phyloP scores from a whole-genome alignment of 2,329 filamentous ascomycete species.

The Aureobasidium subglaciale region DNA sequence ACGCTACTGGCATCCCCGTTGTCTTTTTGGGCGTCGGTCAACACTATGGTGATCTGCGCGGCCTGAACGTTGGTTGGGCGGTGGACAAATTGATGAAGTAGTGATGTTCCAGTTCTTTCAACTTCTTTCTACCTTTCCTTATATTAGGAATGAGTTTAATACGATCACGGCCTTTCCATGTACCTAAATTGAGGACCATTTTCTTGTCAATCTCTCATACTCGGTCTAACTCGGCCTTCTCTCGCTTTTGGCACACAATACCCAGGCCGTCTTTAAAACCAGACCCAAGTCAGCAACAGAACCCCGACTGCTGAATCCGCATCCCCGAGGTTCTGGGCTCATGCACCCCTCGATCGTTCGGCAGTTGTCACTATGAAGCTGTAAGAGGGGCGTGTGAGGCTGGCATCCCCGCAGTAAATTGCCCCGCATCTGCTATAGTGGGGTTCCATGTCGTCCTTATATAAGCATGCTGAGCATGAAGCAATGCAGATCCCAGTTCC shows the following conservation, averaged over 20 bases:
- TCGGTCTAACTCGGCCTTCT: not conserved
- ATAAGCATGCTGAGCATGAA: not conserved
- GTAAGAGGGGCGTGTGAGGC: not conserved
- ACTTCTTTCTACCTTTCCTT: not conserved
- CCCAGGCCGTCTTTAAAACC: not conserved
- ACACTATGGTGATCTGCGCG: slow-evolving; percentile 59
- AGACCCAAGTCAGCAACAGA: not conserved
- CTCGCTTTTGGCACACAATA: not conserved
- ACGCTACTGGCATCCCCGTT: slow-evolving; percentile 93
- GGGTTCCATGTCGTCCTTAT: not conserved
- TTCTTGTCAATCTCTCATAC: not conserved
- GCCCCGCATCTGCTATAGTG: slow-evolving; percentile 7
- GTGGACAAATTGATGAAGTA: slow-evolving; percentile 54
- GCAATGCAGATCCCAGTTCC: not conserved
- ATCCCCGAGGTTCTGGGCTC: not conserved
- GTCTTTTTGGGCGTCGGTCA: slow-evolving; percentile 76
- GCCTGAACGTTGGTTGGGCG: slow-evolving; percentile 57
- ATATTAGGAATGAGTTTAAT: not conserved
- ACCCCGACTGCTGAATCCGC: not conserved
- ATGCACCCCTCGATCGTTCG: not conserved
- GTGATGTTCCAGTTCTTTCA: not conserved
- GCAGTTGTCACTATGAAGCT: slow-evolving; percentile 4
- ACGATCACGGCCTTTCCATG: not conserved
- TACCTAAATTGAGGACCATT: not conserved
- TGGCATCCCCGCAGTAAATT: not conserved